Conservation (phyloP, 768 basidiomycete genomes). For the Trametes punicea region DNA sequence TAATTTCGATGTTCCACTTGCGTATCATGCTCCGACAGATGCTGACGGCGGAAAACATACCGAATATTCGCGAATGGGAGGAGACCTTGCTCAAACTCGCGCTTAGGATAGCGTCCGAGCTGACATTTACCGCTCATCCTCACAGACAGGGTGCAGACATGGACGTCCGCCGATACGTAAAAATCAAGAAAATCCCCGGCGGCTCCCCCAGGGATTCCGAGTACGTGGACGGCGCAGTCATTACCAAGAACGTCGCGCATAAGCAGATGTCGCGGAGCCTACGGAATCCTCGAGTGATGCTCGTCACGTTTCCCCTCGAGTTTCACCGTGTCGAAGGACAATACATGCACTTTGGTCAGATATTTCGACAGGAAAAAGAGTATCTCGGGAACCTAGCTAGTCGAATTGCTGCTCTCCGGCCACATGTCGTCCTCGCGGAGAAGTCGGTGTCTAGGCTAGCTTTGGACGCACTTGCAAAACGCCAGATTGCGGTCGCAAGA, state of each 20-base stretch:
- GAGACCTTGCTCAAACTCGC: constrained; percentile 76
- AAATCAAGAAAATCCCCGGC: constrained; percentile 98
- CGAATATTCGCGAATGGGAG: constrained; percentile 86
- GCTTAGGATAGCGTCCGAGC: constrained; percentile 79
- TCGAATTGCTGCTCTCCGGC: constrained; percentile 87
- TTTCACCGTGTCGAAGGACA: constrained; percentile 91
- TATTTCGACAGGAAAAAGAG: constrained; percentile 89
- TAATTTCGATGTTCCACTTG: constrained; percentile 84
- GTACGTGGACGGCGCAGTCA: constrained; percentile 94
- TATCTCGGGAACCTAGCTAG: constrained; percentile 84
- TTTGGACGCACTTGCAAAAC: constrained; percentile 77
- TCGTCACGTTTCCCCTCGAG: constrained; percentile 92
- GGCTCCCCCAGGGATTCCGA: constrained; percentile 91
- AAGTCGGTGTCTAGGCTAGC: constrained; percentile 89
- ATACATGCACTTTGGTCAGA: constrained; percentile 89
- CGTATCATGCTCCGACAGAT: constrained; percentile 90
- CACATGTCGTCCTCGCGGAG: constrained; percentile 90
- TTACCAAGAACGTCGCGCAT: constrained; percentile 97
- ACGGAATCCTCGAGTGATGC: constrained; percentile 89
- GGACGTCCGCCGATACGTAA: constrained; percentile 93
- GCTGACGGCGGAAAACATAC: constrained; percentile 77
- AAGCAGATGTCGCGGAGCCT: constrained; percentile 87
- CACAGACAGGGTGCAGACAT: constrained; percentile 88
- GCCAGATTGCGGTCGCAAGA: constrained; percentile 87
- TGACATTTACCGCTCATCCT: constrained; percentile 68